These are phyloP conservation scores for Pezicula neosporulosa DNA, from an alignment of 2,329 filamentous ascomycete species.

Conservation along the genomic window DNA sequence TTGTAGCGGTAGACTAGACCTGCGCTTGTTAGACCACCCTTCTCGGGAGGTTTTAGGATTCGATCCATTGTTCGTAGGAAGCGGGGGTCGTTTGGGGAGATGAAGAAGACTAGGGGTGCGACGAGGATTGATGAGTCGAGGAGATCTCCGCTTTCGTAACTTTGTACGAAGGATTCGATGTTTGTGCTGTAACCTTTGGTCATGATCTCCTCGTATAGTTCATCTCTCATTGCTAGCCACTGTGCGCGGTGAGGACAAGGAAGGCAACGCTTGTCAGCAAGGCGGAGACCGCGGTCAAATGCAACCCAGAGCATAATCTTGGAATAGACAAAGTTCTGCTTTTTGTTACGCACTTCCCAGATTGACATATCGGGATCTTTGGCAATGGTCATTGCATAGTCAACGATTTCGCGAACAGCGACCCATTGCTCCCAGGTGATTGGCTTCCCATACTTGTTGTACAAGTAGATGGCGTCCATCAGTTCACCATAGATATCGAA, in stretches of 20 bases:
- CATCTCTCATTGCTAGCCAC: conserved; percentile 66
- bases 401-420: conserved; percentile 62
- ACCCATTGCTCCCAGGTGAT: conserved; percentile 76
- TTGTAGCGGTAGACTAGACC: conserved; percentile 76
- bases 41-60: conserved; percentile 69
- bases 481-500: conserved; percentile 79
- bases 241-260: conserved; percentile 66
- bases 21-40: conserved; percentile 71
- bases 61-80: conserved; percentile 70
- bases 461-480: conserved; percentile 74
- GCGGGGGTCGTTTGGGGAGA: conserved; percentile 71
- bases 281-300: conserved; percentile 69
- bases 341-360: conserved; percentile 74
- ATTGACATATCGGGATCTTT: conserved; percentile 74
- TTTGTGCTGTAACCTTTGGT: conserved; percentile 70
- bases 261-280: conserved; percentile 71
- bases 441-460: conserved; percentile 77
- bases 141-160: conserved; percentile 67
- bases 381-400: conserved; percentile 64
- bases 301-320: conserved; percentile 84
- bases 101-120: conserved; percentile 76
- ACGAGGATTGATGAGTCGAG: conserved; percentile 75
- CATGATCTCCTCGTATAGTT: conserved; percentile 74
- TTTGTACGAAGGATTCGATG: conserved; percentile 69
- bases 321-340: conserved; percentile 78